Conservation (phyloP, 1,139 yeast species). For the Saccharomyces hybrid region DNA sequence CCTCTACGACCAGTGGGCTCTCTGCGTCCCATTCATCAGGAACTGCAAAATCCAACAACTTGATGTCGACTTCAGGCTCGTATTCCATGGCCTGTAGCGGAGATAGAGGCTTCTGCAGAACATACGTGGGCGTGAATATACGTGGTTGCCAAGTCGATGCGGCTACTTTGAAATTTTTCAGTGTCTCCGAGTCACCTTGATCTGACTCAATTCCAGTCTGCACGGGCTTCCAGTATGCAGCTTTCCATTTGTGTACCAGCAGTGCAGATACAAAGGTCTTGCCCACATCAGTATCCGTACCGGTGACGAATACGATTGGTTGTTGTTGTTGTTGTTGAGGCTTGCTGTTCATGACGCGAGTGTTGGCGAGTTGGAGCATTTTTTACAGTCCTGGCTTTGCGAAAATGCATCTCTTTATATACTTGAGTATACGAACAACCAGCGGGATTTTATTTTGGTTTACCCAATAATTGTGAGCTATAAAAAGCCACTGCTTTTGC, state of each 20-base stretch:
- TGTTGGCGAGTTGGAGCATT: slow-evolving; percentile 3
- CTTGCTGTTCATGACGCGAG: not conserved
- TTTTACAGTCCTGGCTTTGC: not conserved
- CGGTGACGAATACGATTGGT: slow-evolving; percentile 27
- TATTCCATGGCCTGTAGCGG: slow-evolving; percentile 31
- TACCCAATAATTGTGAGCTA: not conserved
- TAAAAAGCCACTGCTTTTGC: not conserved
- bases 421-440: not conserved
- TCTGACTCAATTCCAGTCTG: slow-evolving; percentile 32
- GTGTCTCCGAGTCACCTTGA: slow-evolving; percentile 28
- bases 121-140: slow-evolving; percentile 19
- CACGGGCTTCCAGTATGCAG: slow-evolving; percentile 33
- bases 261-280: slow-evolving; percentile 31
- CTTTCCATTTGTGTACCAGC: slow-evolving; percentile 27
- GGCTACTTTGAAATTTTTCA: slow-evolving; percentile 8
- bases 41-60: slow-evolving; percentile 13
- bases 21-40: slow-evolving; percentile 11
- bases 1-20: slow-evolving; percentile 28
- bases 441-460: not conserved
- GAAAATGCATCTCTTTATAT: not conserved
- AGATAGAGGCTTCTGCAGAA: slow-evolving; percentile 26
- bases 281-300: slow-evolving; percentile 34
- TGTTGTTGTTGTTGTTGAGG: slow-evolving; percentile 2
- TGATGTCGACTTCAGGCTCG: slow-evolving; percentile 11
- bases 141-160: slow-evolving; percentile 10